Base-by-base conservation (phyloP, 257 asterid genomes). In the Prunella vulgaris region DNA sequence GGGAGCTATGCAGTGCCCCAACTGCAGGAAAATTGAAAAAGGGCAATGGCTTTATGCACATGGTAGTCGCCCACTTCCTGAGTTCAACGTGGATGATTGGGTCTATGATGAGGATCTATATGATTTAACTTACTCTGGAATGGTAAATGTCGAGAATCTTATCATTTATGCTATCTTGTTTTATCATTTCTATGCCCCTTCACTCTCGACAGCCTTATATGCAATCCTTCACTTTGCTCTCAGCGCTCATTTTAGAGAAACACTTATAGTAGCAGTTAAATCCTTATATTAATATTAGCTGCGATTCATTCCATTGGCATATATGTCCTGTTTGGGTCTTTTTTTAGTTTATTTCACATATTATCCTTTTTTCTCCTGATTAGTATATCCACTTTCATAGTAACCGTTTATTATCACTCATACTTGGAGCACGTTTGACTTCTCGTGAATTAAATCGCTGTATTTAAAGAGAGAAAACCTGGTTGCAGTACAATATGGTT, bases 1-100 rank as follows among this genome's bases (percentile, higher is more conserved):
- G 83, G 99, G 97, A 72, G 89, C 92, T 68, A 94, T 94, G 99
- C 97, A 91, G 85, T 94, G 99, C 77, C 99, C 97, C 63, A 94
- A 94, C 85, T 94, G 99, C 84, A 94, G 99, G 28, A 86, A 94
- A 81, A 82, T 85, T 77, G 99, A 94, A 88, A 91, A 87, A 85
- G 97, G 99, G 21, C 99, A 86, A 74, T 94, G 99, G 99, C 88
- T 91, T 51, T 94, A 83, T 84, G 95, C 97, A 17, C 85, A 77
- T 77, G 96, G 99, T 52, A 74, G 83, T 77, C 96, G 95, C 54
- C 81, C 96, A 48, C 76, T 79, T 64, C 88, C 97, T 72, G 97
- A 94, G 63, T 82, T 91, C 64, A 86, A 52, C 87, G 81, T 90
- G 88, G 99, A 93, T 67, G 99, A 93, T 75, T 86, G 90, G 96